Percentiles rank a stretch among this genome's conserved stretches.
Evolutionary conservation across 805 yeast species (phyloP).

Genomic region (Hanseniaspora clermontiae): DNA sequence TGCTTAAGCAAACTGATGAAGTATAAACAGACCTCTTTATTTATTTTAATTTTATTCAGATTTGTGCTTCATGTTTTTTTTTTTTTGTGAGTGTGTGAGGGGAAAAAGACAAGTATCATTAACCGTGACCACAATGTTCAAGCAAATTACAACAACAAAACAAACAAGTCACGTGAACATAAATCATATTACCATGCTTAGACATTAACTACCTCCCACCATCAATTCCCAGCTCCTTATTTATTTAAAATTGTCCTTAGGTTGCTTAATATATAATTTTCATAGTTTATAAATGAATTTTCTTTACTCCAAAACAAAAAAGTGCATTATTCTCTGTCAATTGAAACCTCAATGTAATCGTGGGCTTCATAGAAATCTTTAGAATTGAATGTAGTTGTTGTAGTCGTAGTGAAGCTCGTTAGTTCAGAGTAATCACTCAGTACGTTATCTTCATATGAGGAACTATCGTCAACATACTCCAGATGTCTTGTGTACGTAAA

Average conservation of each 20-base stretch:
- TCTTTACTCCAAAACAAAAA: not conserved
- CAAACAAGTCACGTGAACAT: not conserved
- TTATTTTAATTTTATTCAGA: no score
- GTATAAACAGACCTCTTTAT: no score
- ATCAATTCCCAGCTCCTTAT: no score
- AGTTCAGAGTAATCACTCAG: not conserved
- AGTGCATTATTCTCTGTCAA: not conserved
- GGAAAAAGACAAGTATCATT: no score
- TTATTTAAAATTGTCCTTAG: not conserved
- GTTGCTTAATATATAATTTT: not conserved
- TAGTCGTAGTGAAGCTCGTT: not conserved
- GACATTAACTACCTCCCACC: not conserved
- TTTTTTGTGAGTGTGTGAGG: no score
- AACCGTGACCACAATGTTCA: no score
- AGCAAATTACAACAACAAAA: no score
- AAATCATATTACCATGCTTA: not conserved
- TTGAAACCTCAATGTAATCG: not conserved
- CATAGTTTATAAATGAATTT: not conserved
- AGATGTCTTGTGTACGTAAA: not conserved
- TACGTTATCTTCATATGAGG: not conserved
- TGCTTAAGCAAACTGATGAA: no score
- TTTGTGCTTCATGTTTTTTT: no score
- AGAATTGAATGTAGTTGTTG: not conserved
- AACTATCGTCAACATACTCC: not conserved
- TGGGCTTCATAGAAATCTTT: conserved; percentile 3